A percentile compares a stretch with the other conserved stretches of the same genome.
Evolutionary conservation across 441 rosid species (phyloP).

Genomic region (Rhodomyrtus psidioides): DNA sequence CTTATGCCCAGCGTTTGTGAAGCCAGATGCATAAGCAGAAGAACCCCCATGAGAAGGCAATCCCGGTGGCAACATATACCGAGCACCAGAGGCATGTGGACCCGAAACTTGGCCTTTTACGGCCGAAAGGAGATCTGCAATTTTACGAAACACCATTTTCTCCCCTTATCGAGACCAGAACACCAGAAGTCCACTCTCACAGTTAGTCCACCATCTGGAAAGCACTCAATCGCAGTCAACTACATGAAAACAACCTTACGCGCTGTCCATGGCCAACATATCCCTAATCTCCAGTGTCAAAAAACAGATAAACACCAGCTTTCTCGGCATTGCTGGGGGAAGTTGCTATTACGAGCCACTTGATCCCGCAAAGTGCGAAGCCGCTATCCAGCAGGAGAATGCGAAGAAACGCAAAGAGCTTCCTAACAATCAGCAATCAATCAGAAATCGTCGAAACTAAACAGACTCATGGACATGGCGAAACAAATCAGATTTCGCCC

Average conservation of each 20-base stretch:
- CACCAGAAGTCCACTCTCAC: not conserved
- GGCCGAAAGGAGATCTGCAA: conserved; percentile 36
- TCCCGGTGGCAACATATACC: conserved; percentile 35
- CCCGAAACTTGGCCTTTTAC: conserved; percentile 23
- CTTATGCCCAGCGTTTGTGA: conserved; percentile 36
- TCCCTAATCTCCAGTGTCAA: not conserved
- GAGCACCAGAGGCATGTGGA: conserved; percentile 33
- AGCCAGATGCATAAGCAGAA: conserved; percentile 22
- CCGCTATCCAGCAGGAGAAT: not conserved
- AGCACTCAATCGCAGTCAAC: not conserved
- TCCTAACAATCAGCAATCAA: not conserved
- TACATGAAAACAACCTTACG: not conserved
- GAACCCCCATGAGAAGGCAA: conserved; percentile 29
- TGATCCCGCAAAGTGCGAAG: not conserved
- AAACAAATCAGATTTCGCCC: not conserved
- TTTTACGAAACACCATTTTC: conserved; percentile 54
- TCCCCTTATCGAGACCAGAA: not conserved
- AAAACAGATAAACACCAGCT: not conserved
- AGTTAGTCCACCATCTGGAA: not conserved
- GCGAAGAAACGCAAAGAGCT: not conserved
- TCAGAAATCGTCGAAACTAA: not conserved
- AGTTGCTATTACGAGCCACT: not conserved
- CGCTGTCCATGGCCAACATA: not conserved
- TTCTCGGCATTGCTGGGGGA: not conserved
- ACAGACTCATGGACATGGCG: not conserved